Evolutionary conservation across 192 early-diverging fungal genomes (phyloP), one percentile per base, ranked within the genome.

Genomic region (Geranomyces michiganensis): DNA sequence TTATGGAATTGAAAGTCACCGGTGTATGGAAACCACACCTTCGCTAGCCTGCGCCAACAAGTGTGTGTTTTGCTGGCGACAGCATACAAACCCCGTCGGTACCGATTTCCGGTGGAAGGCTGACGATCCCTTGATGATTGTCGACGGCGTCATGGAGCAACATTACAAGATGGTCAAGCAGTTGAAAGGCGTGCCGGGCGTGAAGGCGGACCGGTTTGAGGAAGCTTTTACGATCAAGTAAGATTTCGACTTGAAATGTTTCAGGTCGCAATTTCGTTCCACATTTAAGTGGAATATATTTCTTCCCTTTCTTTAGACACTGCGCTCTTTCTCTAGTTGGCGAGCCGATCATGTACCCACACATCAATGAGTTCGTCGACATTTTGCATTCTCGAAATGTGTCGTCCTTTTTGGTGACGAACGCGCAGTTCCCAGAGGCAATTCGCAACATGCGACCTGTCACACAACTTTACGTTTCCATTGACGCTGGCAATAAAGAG

Each of bases 41-140:
- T 88, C 87, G 10, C 73, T 91, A 48, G 90, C 90, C n/a, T 91
- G 90, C 61, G 85, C 88, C 27, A 91, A 91, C 75, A 91, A 91
- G 69, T 91, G 90, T 65, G 84, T 86, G 4, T 55, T 43, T 65
- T 36, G 81, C 70, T 91, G 90, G 90, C 79, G 90, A 68, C 86
- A 88, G 65, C 88, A 90, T 33, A 90, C 88, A 12, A 91, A 91
- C 51, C 90, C 90, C 30, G 90, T 91, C 14, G 90, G 62, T 3
- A 64, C 62, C 9, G 84, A 89, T 49, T 89, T 87, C 87, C 70
- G 85, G 46, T 92, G 90, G 90, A 88, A 92, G 68, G 81, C 87
- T 19, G 90, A 92, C 56, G 83, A 84, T 59, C 85, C 89, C 26
- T 74, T 86, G 31, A 83, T 84, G 31, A 90, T 92, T 56, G 72